These are phyloP conservation scores for Yamadazyma atlantica DNA, from an alignment of 1,139 yeast genomes.

Conservation along the genomic window DNA sequence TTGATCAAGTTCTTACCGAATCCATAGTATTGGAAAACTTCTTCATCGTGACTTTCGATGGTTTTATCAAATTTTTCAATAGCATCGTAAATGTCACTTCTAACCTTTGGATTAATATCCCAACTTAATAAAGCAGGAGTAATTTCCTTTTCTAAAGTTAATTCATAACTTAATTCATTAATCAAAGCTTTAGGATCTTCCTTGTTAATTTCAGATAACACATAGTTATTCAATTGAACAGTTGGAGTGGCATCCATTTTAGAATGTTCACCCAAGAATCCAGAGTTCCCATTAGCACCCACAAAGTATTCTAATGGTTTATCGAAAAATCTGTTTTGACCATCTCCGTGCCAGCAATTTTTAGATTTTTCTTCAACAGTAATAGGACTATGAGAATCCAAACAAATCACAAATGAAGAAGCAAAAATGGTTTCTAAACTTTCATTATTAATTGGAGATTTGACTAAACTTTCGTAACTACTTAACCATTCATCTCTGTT, in stretches of 20 bases:
- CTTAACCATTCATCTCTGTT: slow-evolving; percentile 83
- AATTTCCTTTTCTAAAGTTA: slow-evolving; percentile 11
- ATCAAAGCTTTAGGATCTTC: slow-evolving; percentile 36
- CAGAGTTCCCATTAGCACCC: slow-evolving; percentile 81
- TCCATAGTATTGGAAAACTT: slow-evolving; percentile 69
- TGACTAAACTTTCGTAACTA: slow-evolving; percentile 57
- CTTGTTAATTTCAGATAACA: slow-evolving; percentile 57
- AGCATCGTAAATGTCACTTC: slow-evolving; percentile 55
- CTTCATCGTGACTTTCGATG: slow-evolving; percentile 56
- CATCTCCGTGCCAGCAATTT: slow-evolving; percentile 94
- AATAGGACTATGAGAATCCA: slow-evolving; percentile 73
- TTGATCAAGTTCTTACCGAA: slow-evolving; percentile 73
- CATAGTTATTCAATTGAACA: slow-evolving; percentile 78
- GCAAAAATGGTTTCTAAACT: slow-evolving; percentile 71
- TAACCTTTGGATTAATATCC: slow-evolving; percentile 53
- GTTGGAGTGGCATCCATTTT: slow-evolving; percentile 99
- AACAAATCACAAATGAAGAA: slow-evolving; percentile 76
- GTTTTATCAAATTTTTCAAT: slow-evolving; percentile 53
- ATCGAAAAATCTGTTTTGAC: slow-evolving; percentile 86
- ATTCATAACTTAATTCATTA: slow-evolving; percentile 25
- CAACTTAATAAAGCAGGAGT: slow-evolving; percentile 31
- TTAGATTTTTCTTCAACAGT: slow-evolving; percentile 85
- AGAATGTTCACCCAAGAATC: slow-evolving; percentile 95
- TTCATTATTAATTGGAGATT: slow-evolving; percentile 55
- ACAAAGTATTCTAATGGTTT: slow-evolving; percentile 88